Evolutionary conservation across 2,329 filamentous ascomycete genomes (phyloP).

Genomic region (Drechslerella coelobrocha): DNA sequence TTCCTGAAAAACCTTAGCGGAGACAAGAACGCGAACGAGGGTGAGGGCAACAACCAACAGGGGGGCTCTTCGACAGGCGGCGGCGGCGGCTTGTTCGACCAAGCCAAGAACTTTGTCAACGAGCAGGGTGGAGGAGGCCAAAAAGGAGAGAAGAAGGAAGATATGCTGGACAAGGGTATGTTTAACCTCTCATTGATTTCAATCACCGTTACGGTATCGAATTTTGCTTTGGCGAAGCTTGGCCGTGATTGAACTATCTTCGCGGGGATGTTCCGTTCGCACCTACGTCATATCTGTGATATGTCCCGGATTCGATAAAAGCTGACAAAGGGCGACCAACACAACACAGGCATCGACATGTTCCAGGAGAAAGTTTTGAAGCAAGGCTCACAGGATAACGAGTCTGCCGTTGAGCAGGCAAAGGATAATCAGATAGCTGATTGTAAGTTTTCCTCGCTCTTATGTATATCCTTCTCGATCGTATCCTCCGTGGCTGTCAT

Average conservation of each 20-base stretch:
- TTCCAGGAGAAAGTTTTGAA: constrained; percentile 78
- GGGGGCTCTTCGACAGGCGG: constrained; percentile 57
- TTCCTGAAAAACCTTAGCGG: constrained; percentile 65
- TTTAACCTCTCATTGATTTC: background rate
- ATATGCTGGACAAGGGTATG: constrained; percentile 79
- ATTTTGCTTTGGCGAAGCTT: too few relatives aligned
- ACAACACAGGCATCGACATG: constrained; percentile 71
- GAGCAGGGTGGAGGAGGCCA: constrained; percentile 73
- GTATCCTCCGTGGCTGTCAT: background rate
- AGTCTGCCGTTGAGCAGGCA: constrained; percentile 76
- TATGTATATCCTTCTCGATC: too few relatives aligned
- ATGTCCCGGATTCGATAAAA: constrained; percentile 22
- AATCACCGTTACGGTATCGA: too few relatives aligned
- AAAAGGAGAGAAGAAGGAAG: constrained; percentile 81
- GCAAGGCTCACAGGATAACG: constrained; percentile 74
- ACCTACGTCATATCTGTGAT: constrained; percentile 2
- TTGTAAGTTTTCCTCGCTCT: constrained; percentile 56
- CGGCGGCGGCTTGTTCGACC: constrained; percentile 58
- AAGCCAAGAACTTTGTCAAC: constrained; percentile 63
- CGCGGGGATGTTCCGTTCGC: too few relatives aligned
- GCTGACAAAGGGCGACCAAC: constrained; percentile 9
- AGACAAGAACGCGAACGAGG: constrained; percentile 58
- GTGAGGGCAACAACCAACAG: constrained; percentile 46
- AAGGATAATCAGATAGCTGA: constrained; percentile 82
- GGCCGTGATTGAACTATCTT: too few relatives aligned